Conservation (phyloP, 2,329 filamentous ascomycete species). For the Fusarium succisae region DNA sequence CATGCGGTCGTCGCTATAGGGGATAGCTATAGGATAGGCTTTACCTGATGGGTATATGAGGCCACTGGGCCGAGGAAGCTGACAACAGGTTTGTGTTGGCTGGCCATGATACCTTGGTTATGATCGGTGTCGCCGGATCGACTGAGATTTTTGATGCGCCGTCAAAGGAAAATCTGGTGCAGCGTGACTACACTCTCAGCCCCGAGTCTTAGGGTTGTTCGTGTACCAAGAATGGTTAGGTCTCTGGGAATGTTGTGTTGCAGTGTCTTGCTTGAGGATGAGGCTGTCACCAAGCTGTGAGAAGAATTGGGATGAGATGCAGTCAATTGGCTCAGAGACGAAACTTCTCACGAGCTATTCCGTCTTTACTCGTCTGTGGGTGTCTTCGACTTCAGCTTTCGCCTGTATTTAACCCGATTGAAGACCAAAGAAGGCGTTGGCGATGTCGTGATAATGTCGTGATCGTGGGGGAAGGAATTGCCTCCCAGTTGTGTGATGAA, state of each 20-base stretch:
- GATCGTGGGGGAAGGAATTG: slow-evolving; percentile 40
- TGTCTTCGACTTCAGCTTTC: neutral
- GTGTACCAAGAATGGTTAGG: neutral
- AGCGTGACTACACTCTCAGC: neutral
- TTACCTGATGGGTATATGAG: slow-evolving; percentile 63
- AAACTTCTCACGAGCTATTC: neutral
- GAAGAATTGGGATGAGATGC: slow-evolving; percentile 7
- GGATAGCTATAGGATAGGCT: slow-evolving; percentile 15
- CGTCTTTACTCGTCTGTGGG: neutral
- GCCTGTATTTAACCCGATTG: slow-evolving; percentile 16
- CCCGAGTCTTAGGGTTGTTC: neutral
- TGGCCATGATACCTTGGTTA: slow-evolving; percentile 39
- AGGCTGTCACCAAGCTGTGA: neutral
- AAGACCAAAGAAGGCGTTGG: slow-evolving; percentile 24
- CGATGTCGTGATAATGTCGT: slow-evolving; percentile 43
- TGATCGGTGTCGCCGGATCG: slow-evolving; percentile 13
- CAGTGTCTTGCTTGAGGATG: neutral
- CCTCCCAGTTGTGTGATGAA: slow-evolving; percentile 37
- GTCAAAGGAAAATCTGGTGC: neutral
- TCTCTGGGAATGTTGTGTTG: slow-evolving; percentile 3
- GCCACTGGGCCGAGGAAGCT: slow-evolving; percentile 60
- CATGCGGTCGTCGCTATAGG: slow-evolving; percentile 28
- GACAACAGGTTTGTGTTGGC: slow-evolving; percentile 52
- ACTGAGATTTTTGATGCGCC: neutral
- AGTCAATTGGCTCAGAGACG: slow-evolving; percentile 1